Evolutionary conservation across 768 basidiomycete genomes (phyloP).

Genomic region (Pholiota microspora): DNA sequence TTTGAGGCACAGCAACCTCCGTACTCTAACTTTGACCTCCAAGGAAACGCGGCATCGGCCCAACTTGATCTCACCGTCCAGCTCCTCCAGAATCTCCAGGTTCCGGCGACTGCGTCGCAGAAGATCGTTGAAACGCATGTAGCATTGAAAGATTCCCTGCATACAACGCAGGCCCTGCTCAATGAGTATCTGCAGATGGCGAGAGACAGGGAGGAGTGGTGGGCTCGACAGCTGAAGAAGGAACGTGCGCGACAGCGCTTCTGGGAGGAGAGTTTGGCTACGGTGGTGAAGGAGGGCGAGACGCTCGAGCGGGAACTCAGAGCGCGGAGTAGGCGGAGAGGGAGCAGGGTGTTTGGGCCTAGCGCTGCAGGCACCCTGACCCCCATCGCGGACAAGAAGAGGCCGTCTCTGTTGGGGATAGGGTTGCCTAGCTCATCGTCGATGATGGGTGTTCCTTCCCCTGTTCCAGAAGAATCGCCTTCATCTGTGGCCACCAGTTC

Average conservation of each 20-base stretch:
- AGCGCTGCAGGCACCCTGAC: slow-evolving; percentile 16
- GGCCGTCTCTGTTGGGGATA: slow-evolving; percentile 16
- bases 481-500: slow-evolving; percentile 11
- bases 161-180: slow-evolving; percentile 39
- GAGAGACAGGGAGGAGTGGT: slow-evolving; percentile 81
- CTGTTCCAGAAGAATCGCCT: slow-evolving; percentile 14
- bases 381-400: slow-evolving; percentile 18
- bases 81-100: slow-evolving; percentile 52
- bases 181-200: slow-evolving; percentile 39
- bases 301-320: slow-evolving; percentile 78
- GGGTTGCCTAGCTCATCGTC: slow-evolving; percentile 8
- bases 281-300: slow-evolving; percentile 85
- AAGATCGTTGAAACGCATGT: slow-evolving; percentile 32
- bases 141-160: slow-evolving; percentile 61
- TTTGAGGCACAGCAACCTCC: slow-evolving; percentile 46
- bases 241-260: slow-evolving; percentile 63
- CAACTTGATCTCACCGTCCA: slow-evolving; percentile 79
- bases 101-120: slow-evolving; percentile 28
- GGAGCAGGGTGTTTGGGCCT: slow-evolving; percentile 53
- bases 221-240: slow-evolving; percentile 57
- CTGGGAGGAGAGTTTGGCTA: slow-evolving; percentile 90
- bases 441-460: slow-evolving; percentile 1
- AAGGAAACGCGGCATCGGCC: slow-evolving; percentile 65
- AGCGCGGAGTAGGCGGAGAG: slow-evolving; percentile 53
- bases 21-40: slow-evolving; percentile 58